Evolutionary conservation across 306 rosid genomes (phyloP).

Genomic region (Pyrus betulifolia): DNA sequence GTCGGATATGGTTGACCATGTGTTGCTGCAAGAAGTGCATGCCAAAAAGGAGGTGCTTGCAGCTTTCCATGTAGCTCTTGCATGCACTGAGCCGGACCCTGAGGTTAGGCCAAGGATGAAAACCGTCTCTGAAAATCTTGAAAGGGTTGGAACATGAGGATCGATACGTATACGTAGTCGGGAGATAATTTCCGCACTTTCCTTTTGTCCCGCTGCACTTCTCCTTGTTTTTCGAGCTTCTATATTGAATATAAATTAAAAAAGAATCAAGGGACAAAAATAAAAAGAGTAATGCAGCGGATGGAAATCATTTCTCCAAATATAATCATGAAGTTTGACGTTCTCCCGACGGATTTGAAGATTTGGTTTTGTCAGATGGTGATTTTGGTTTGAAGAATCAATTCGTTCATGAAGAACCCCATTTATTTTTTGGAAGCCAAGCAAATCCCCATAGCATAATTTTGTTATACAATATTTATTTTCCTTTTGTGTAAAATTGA

Average conservation of each 20-base stretch:
- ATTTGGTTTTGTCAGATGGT: neutral
- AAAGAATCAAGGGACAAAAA: no score
- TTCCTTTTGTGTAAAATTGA: conserved; percentile 1
- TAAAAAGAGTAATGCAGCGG: neutral
- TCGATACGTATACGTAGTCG: neutral
- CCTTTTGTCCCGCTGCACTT: neutral
- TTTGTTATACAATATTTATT: conserved; percentile 7
- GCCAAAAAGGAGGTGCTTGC: conserved; percentile 91
- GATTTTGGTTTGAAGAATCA: conserved; percentile 19
- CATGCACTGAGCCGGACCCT: conserved; percentile 85
- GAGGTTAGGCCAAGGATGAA: conserved; percentile 89
- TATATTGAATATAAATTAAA: no score
- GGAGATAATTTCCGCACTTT: neutral
- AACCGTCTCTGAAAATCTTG: conserved; percentile 80
- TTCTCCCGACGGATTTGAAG: neutral
- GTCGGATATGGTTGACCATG: conserved; percentile 86
- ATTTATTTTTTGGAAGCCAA: conserved; percentile 17
- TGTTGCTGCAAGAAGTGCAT: conserved; percentile 75
- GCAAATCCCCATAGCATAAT: conserved; percentile 20
- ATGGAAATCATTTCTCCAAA: neutral
- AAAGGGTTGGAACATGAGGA: conserved; percentile 43
- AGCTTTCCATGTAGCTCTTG: conserved; percentile 73
- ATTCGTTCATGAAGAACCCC: neutral
- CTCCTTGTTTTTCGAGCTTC: neutral
- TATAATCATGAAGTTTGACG: neutral